Conservation (phyloP, 148 eudicot species). For the Camellia japonica region DNA sequence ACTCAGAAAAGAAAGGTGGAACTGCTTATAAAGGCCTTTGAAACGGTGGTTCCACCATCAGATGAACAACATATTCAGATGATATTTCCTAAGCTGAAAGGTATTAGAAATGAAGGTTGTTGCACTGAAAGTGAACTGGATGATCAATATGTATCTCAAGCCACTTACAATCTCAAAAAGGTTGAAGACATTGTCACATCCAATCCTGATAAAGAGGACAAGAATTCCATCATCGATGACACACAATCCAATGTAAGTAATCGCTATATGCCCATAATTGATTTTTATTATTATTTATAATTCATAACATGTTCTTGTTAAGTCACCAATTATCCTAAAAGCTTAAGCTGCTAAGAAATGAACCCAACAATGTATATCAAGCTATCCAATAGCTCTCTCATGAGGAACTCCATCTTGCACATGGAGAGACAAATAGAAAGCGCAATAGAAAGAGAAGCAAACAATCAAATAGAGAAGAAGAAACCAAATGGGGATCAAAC, state of each 20-base stretch:
- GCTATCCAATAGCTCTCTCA: too few relatives aligned
- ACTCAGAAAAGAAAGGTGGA: conserved; percentile 76
- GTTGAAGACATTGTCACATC: neutral
- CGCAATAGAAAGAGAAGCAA: too few relatives aligned
- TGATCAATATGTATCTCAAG: neutral
- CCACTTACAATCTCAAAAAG: neutral
- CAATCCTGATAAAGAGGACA: neutral
- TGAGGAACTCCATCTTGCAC: too few relatives aligned
- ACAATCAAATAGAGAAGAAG: too few relatives aligned
- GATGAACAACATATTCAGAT: conserved; percentile 31
- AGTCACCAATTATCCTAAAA: too few relatives aligned
- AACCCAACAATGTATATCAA: too few relatives aligned
- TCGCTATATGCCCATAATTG: neutral
- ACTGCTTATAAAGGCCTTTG: conserved; percentile 78
- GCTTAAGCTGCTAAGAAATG: too few relatives aligned
- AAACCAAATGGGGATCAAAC: too few relatives aligned
- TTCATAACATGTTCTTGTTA: too few relatives aligned
- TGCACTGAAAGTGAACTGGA: neutral
- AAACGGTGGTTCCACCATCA: conserved; percentile 51
- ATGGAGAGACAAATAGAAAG: too few relatives aligned
- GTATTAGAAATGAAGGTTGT: neutral
- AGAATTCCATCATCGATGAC: neutral
- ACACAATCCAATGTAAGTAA: conserved; percentile 14
- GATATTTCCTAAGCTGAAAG: conserved; percentile 18
- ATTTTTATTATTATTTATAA: too few relatives aligned